Evolutionary conservation across 805 yeast genomes (phyloP).

Genomic region (Myxozyma melibiosi): DNA sequence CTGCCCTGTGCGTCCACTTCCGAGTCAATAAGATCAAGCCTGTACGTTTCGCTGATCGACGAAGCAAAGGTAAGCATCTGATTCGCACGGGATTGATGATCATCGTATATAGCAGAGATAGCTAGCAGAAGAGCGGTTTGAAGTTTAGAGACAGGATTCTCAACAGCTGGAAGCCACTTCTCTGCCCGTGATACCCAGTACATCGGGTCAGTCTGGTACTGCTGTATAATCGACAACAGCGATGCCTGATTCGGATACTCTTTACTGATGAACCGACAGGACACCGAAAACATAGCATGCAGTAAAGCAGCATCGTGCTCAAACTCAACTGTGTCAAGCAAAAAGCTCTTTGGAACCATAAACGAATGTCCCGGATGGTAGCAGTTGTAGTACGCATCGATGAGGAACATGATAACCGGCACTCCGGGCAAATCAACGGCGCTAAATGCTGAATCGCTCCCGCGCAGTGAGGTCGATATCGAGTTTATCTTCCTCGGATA

Average conservation of each 20-base stretch:
- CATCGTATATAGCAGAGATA: conserved; percentile 26
- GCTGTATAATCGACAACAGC: neutral
- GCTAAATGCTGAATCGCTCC: conserved; percentile 10
- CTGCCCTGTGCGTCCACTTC: conserved; percentile 12
- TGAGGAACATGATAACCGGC: conserved; percentile 11
- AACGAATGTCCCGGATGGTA: conserved; percentile 28
- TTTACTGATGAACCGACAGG: conserved; percentile 23
- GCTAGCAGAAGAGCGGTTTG: conserved; percentile 18
- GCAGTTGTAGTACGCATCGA: conserved; percentile 28
- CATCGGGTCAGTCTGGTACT: conserved; percentile 27
- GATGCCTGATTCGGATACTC: neutral
- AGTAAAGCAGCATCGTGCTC: conserved; percentile 25
- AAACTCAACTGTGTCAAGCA: conserved; percentile 13
- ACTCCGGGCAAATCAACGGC: conserved; percentile 21
- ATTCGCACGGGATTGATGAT: conserved; percentile 19
- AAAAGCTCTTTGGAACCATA: conserved; percentile 23
- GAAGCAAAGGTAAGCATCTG: conserved; percentile 15
- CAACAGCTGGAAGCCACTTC: conserved; percentile 17
- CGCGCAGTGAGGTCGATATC: neutral
- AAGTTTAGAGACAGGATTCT: conserved; percentile 22
- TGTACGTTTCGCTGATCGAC: conserved; percentile 14
- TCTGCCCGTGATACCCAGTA: conserved; percentile 31
- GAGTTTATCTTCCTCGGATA: neutral
- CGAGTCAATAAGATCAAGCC: conserved; percentile 22
- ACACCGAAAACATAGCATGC: conserved; percentile 29